Percentiles rank a stretch among this genome's conserved stretches.
Evolutionary conservation across 305 asterid genomes (phyloP).

Genomic region (Solanum hybrid): DNA sequence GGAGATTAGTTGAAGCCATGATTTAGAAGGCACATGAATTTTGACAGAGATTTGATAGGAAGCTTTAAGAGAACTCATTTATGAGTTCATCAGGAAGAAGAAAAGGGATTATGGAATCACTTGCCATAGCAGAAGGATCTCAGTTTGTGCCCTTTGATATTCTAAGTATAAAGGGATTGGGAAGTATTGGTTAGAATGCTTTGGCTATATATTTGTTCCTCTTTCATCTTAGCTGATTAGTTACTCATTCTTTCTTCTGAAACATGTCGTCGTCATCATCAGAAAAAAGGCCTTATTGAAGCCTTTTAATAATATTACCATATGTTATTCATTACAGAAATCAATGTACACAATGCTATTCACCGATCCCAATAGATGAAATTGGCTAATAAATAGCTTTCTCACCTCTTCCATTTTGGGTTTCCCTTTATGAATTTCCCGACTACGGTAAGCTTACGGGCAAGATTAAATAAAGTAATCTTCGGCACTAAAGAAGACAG

Average conservation of each 20-base stretch:
- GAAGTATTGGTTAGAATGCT: background rate
- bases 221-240: background rate
- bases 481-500: background rate
- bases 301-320: background rate
- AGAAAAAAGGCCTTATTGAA: background rate
- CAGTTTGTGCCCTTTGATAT: no score
- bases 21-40: background rate
- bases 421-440: background rate
- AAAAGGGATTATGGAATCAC: background rate
- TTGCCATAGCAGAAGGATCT: background rate
- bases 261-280: background rate
- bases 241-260: background rate
- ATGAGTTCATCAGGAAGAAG: background rate
- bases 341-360: background rate
- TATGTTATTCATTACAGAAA: background rate
- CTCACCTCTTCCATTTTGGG: background rate
- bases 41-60: background rate
- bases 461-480: background rate
- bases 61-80: background rate
- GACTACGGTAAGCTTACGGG: background rate
- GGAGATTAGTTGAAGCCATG: background rate
- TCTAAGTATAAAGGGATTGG: background rate
- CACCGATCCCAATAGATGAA: background rate
- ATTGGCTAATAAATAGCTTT: background rate
- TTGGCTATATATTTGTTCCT: background rate